Conservation (phyloP, 2,329 filamentous ascomycete species). For the Diaporthe citrichinensis region DNA sequence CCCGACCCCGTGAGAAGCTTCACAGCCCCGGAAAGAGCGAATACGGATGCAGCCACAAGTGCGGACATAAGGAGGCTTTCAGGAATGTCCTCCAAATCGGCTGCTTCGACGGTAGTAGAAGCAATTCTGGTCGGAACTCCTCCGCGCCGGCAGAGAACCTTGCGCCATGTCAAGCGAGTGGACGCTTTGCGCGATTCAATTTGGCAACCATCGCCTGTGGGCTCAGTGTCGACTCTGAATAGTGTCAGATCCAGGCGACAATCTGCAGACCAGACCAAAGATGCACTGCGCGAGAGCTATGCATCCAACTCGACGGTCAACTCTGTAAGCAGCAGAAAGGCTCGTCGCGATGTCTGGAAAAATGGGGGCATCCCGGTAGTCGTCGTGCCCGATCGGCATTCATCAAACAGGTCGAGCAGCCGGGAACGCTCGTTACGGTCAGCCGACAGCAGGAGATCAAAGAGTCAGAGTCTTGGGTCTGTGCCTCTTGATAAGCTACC, state of each 20-base stretch:
- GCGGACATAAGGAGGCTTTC: conserved; percentile 66
- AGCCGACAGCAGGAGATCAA: conserved; percentile 71
- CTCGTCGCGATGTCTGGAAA: conserved; percentile 71
- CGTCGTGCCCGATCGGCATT: conserved; percentile 71
- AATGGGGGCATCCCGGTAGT: conserved; percentile 74
- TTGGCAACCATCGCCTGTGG: conserved; percentile 57
- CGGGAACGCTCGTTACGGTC: conserved; percentile 70
- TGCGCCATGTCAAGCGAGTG: conserved; percentile 74
- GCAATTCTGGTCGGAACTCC: conserved; percentile 68
- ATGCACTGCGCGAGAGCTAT: conserved; percentile 59
- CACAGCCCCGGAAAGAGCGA: conserved; percentile 45
- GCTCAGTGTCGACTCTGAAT: conserved; percentile 56
- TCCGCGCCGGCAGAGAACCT: conserved; percentile 63
- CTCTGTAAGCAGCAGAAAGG: conserved; percentile 67
- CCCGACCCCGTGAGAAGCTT: conserved; percentile 50
- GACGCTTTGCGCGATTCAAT: conserved; percentile 63
- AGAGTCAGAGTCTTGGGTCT: conserved; percentile 67
- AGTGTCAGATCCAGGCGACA: conserved; percentile 36
- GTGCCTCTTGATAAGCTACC: conserved; percentile 58
- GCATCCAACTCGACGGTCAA: conserved; percentile 63
- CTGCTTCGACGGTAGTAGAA: conserved; percentile 69
- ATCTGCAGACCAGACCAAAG: conserved; percentile 46
- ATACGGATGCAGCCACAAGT: conserved; percentile 52
- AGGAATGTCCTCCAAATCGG: conserved; percentile 67
- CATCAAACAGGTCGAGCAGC: conserved; percentile 65